Evolutionary conservation across 805 yeast genomes (phyloP).

Genomic region (Zygoascus biomembranicola): DNA sequence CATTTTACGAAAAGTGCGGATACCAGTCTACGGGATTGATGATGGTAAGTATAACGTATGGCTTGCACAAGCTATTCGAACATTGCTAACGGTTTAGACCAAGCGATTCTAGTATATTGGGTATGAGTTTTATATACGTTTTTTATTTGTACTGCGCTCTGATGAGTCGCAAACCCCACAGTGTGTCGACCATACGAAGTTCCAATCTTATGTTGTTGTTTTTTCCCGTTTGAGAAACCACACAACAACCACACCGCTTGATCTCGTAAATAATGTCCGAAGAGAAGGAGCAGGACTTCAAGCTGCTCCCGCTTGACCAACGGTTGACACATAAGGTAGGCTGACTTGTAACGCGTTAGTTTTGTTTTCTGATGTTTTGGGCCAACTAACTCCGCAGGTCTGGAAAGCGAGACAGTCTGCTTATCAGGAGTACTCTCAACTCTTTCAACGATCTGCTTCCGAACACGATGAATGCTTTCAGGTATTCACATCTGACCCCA

Average conservation of each 20-base stretch:
- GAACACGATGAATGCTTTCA: constrained; percentile 50
- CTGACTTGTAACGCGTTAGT: constrained; percentile 2
- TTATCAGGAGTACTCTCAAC: constrained; percentile 54
- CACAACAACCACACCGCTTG: neutral
- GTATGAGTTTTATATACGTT: neutral
- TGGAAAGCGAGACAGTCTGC: constrained; percentile 88
- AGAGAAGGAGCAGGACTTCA: constrained; percentile 16
- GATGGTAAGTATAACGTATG: constrained; percentile 11
- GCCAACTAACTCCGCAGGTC: constrained; percentile 19
- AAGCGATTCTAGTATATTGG: neutral
- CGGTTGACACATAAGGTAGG: constrained; percentile 55
- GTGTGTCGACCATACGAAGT: too few species aligned
- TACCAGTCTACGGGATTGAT: constrained; percentile 12
- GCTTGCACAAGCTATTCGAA: neutral
- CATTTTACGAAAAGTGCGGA: constrained; percentile 12
- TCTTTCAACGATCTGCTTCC: constrained; percentile 45
- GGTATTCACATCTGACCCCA: constrained; percentile 45
- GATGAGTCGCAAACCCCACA: too few species aligned
- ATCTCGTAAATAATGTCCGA: constrained; percentile 1
- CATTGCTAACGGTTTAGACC: neutral
- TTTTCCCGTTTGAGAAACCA: neutral
- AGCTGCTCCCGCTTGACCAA: constrained; percentile 53
- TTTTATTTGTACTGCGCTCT: too few species aligned
- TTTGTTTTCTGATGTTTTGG: neutral
- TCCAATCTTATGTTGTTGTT: neutral